A percentile compares a stretch with the other conserved stretches of the same genome.
phyloP scores from a whole-genome alignment of 768 basidiomycete genomes.

The Pleurotus cornucopiae region DNA sequence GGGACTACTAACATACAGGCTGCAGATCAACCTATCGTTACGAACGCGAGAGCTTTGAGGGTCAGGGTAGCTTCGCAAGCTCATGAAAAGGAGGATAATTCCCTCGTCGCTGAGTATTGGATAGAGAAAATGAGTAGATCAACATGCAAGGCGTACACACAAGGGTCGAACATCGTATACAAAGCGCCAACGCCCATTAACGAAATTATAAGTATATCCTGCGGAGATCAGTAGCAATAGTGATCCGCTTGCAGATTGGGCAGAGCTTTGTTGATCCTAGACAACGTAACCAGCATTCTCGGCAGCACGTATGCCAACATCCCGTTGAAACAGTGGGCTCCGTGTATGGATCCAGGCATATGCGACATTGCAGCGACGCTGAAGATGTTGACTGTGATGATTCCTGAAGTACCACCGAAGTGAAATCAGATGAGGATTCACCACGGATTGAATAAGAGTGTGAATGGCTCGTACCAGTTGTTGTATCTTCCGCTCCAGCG shows the following conservation, averaged over 20 bases:
- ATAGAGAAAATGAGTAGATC: neutral
- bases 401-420: conserved; percentile 30
- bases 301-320: conserved; percentile 86
- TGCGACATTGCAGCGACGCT: conserved; percentile 56
- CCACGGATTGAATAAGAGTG: neutral
- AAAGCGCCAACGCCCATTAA: neutral
- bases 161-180: neutral
- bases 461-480: conserved; percentile 42
- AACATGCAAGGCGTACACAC: too few species aligned
- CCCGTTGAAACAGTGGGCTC: conserved; percentile 81
- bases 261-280: conserved; percentile 78
- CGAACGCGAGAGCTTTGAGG: too few species aligned
- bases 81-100: too few species aligned
- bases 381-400: conserved; percentile 31
- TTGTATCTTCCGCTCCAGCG: conserved; percentile 60
- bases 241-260: conserved; percentile 86
- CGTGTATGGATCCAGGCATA: conserved; percentile 73
- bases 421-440: conserved; percentile 1
- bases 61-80: too few species aligned
- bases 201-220: conserved; percentile 62
- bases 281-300: conserved; percentile 82
- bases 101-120: too few species aligned
- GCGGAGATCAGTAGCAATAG: conserved; percentile 68
- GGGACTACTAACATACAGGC: too few species aligned
- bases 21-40: too few species aligned